These are phyloP conservation scores for Hypoxylon lienhwacheense DNA, from an alignment of 495 filamentous ascomycete genomes.

Conservation along the genomic window DNA sequence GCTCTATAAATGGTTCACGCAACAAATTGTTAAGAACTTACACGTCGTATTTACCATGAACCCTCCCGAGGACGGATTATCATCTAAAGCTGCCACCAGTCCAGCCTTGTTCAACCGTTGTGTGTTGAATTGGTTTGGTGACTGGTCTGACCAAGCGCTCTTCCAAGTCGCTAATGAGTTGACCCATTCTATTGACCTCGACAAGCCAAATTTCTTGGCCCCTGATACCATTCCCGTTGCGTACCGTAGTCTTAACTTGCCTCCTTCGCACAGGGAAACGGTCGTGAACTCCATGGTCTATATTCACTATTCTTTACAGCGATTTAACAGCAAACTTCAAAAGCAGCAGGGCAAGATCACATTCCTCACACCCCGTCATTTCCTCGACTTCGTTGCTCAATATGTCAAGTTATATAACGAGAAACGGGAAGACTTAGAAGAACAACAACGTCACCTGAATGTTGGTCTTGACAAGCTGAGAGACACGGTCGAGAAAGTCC, in stretches of 20 bases:
- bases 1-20: conserved; percentile 99
- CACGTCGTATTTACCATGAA: conserved; percentile 99
- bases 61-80: conserved; percentile 92
- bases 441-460: conserved; percentile 97
- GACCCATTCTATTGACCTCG: conserved; percentile 92
- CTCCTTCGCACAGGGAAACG: conserved; percentile 84
- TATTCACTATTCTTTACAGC: conserved; percentile 90
- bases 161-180: conserved; percentile 97
- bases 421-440: conserved; percentile 96
- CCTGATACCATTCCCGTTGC: conserved; percentile 91
- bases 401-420: conserved; percentile 98
- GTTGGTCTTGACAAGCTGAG: conserved; percentile 96
- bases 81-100: conserved; percentile 94
- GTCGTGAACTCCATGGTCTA: conserved; percentile 98
- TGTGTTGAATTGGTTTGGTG: conserved; percentile 99
- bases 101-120: conserved; percentile 98
- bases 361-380: conserved; percentile 93
- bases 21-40: conserved; percentile 97
- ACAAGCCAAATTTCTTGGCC: conserved; percentile 79
- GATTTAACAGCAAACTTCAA: conserved; percentile 83
- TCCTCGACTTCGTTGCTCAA: conserved; percentile 96
- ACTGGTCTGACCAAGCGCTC: conserved; percentile 98
- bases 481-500: conserved; percentile 97
- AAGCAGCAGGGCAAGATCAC: conserved; percentile 90
- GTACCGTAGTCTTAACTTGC: conserved; percentile 80